These are phyloP conservation scores for Nepenthes alata DNA, from an alignment of 179 eudicot species.

Conservation along the genomic window DNA sequence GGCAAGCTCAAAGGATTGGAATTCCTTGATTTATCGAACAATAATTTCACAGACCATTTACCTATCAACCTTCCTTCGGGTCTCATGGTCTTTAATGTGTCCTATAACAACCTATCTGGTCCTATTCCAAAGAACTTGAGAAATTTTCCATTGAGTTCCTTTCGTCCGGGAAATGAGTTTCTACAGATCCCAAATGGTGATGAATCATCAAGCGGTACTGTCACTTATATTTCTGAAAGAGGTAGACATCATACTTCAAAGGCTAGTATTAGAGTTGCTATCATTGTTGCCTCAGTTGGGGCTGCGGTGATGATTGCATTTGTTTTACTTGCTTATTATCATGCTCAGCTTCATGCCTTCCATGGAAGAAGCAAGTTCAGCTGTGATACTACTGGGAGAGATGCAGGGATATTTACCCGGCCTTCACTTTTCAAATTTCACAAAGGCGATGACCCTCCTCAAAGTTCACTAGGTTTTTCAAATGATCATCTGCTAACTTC, in stretches of 20 bases:
- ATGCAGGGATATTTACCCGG: conserved; percentile 43
- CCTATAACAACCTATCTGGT: conserved; percentile 60
- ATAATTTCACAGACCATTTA: conserved; percentile 48
- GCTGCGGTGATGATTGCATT: conserved; percentile 71
- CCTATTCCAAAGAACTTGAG: conserved; percentile 48
- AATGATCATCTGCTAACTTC: conserved; percentile 64
- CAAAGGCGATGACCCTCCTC: conserved; percentile 35
- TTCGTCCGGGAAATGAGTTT: conserved; percentile 65
- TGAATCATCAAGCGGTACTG: conserved; percentile 12
- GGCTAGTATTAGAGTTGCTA: conserved; percentile 46
- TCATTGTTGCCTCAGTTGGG: conserved; percentile 60
- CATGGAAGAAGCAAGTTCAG: conserved; percentile 37
- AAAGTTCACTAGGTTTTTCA: conserved; percentile 55
- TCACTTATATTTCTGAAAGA: conserved; percentile 7
- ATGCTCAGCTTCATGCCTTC: conserved; percentile 46
- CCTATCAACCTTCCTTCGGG: conserved; percentile 57
- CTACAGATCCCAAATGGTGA: conserved; percentile 20
- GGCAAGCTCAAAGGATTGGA: conserved; percentile 42
- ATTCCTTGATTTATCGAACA: conserved; percentile 67
- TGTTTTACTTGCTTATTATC: conserved; percentile 61
- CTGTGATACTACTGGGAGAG: conserved; percentile 39
- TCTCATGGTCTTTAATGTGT: conserved; percentile 43
- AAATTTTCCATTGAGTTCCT: conserved; percentile 46
- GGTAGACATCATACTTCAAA: conserved; percentile 26
- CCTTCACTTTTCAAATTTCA: conserved; percentile 56